These are phyloP conservation scores for Vitis hybrid DNA, from an alignment of 177 flowering plant species.

Conservation along the genomic window DNA sequence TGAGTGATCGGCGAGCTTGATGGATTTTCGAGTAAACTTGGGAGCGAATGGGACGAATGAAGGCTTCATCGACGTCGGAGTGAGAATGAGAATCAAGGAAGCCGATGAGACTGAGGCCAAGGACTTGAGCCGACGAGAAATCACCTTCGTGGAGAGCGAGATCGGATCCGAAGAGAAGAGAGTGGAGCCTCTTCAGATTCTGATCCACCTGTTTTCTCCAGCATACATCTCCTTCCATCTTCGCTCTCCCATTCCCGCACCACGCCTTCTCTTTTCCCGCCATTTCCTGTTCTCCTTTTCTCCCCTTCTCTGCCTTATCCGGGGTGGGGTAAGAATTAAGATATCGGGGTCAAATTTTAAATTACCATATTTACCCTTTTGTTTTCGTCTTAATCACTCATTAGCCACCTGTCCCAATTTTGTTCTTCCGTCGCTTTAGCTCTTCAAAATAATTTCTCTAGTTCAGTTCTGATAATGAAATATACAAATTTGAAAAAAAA, in stretches of 20 bases:
- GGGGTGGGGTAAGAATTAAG: neutral
- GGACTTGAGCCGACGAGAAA: conserved; percentile 61
- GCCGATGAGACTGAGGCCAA: conserved; percentile 76
- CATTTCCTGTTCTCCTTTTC: conserved; percentile 13
- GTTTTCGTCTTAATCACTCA: no score
- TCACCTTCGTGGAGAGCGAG: conserved; percentile 60
- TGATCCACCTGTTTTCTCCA: conserved; percentile 80
- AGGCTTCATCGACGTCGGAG: conserved; percentile 54
- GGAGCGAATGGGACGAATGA: conserved; percentile 59
- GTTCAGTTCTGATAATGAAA: no score
- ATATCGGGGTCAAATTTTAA: no score
- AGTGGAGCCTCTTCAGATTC: conserved; percentile 85
- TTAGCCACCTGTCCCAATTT: no score
- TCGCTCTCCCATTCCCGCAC: neutral
- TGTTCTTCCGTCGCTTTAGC: no score
- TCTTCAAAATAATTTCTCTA: no score
- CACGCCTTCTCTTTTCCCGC: conserved; percentile 32
- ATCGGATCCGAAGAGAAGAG: conserved; percentile 80
- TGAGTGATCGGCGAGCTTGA: conserved; percentile 58
- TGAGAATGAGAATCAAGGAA: conserved; percentile 77
- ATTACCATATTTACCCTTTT: no score
- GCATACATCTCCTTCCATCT: conserved; percentile 25
- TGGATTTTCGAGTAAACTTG: conserved; percentile 60
- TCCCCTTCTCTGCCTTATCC: neutral
- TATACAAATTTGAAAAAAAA: no score